Evolutionary conservation across 768 basidiomycete species (phyloP), one percentile per base, ranked within the genome.

Genomic region (Kwoniella europaea): DNA sequence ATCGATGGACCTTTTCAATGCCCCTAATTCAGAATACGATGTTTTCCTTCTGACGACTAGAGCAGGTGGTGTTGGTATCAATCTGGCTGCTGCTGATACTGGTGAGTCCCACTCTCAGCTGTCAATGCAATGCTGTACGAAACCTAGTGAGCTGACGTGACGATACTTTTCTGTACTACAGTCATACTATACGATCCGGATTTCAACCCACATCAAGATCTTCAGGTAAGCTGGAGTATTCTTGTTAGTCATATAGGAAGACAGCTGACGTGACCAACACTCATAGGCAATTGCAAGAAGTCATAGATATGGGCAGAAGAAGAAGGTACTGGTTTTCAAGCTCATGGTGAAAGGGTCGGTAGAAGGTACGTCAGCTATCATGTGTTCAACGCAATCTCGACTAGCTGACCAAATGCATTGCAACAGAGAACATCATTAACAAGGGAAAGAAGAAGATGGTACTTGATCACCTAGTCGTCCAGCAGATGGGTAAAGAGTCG

Each of bases 371-470:
- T 61, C 61, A 29, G 43, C 27, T 27, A 4, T 27, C 27, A 27
- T 27, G 27, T 27, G 3, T 4, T 27, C 27, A 27, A 27, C 27
- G 27, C 27, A 27, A 4, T 27, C 2, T 27, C 27, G 27, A 4
- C 27, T 27, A 27, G 27, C 27, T 27, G 27, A 27, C 27, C 27
- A 27, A 27, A 27, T 12, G n/a, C 13, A 6, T 29, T n/a, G 12
- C 20, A 7, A 20, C 76, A 96, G 94, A 97, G 78, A 91, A 91
- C 56, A 98, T 97, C 76, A 87, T 96, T 84, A 90, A 93, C 84
- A 88, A 90, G 27, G 93, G 92, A n/a, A 96, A 96, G 86, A 93
- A 92, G 86, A 98, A 98, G 82, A 88, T 98, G 35, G 91, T 93
- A 15, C 86, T 98, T 10, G 94, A 98, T 76, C 95, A 98, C 84